A percentile compares a stretch with the other conserved stretches of the same genome.
Conservation (phyloP, 129 eudicot species). For the Pulicaria dysenterica region DNA sequence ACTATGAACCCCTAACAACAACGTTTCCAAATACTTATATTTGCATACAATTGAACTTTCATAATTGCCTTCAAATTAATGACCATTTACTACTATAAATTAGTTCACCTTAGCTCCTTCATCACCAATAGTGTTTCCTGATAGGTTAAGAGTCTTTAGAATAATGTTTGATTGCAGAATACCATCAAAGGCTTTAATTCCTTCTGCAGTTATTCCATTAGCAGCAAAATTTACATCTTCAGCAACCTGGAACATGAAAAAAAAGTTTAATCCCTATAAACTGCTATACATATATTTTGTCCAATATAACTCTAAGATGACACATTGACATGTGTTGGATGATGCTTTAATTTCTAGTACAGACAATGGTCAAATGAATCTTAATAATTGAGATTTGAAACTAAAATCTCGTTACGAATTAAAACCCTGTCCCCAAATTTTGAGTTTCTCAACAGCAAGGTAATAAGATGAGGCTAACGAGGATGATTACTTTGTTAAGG, state of each 20-base stretch:
- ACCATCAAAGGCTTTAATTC: constrained; percentile 88
- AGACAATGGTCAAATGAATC: background rate
- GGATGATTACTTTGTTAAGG: background rate
- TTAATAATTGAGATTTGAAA: background rate
- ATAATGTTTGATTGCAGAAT: constrained; percentile 76
- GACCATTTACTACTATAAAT: constrained; percentile 21
- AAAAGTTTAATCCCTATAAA: background rate
- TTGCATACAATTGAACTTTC: background rate
- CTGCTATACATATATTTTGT: background rate
- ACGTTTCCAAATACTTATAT: background rate
- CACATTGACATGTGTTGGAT: background rate
- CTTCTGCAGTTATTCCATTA: constrained; percentile 85
- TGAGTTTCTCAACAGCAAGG: too few species aligned
- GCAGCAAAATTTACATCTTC: constrained; percentile 91
- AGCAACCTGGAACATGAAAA: constrained; percentile 57
- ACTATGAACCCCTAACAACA: constrained; percentile 1
- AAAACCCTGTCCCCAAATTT: background rate
- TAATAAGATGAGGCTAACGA: background rate
- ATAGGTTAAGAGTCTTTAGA: constrained; percentile 71
- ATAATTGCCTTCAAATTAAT: constrained; percentile 12
- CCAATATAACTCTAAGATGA: background rate
- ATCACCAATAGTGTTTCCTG: constrained; percentile 92
- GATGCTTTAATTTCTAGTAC: constrained; percentile 5
- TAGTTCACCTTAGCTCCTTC: constrained; percentile 88
- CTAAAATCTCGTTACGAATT: background rate